Evolutionary conservation across 208 protist genomes (phyloP).

Genomic region (Angomonas desouzai): DNA sequence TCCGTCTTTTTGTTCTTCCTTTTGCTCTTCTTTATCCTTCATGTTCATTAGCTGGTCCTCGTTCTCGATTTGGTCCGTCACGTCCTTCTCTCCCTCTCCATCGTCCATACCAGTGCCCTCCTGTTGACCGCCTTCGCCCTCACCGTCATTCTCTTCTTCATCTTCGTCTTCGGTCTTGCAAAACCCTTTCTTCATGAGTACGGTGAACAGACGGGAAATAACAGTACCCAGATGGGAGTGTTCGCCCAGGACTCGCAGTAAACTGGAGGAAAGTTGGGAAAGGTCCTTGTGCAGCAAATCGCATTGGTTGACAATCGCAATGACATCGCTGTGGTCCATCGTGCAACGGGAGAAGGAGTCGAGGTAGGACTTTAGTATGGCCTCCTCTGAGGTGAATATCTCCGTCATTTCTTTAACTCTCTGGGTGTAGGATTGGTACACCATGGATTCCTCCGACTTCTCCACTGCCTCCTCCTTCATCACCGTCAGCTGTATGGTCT

Average conservation of each 20-base stretch:
- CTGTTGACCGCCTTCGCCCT: constrained; percentile 66
- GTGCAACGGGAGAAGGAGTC: background rate
- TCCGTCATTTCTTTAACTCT: background rate
- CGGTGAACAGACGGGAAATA: constrained; percentile 84
- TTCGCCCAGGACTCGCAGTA: constrained; percentile 30
- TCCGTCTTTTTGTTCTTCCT: constrained; percentile 75
- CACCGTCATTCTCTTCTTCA: constrained; percentile 66
- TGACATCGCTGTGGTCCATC: background rate
- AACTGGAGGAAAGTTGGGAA: background rate
- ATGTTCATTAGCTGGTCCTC: constrained; percentile 95
- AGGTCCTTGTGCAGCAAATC: background rate
- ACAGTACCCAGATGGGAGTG: constrained; percentile 75
- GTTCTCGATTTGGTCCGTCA: constrained; percentile 97
- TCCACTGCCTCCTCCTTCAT: background rate
- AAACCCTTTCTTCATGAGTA: constrained; percentile 93
- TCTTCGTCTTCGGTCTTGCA: constrained; percentile 89
- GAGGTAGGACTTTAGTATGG: background rate
- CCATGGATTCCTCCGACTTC: background rate
- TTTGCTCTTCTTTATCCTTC: constrained; percentile 86
- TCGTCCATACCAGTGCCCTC: constrained; percentile 99
- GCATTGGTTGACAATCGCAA: background rate
- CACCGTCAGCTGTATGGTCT: background rate
- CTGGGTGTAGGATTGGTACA: background rate
- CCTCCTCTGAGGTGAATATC: background rate
- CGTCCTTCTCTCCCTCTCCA: constrained; percentile 98